Base-by-base conservation (phyloP, 2,329 filamentous ascomycete genomes). In the Lachnellula hyalina region DNA sequence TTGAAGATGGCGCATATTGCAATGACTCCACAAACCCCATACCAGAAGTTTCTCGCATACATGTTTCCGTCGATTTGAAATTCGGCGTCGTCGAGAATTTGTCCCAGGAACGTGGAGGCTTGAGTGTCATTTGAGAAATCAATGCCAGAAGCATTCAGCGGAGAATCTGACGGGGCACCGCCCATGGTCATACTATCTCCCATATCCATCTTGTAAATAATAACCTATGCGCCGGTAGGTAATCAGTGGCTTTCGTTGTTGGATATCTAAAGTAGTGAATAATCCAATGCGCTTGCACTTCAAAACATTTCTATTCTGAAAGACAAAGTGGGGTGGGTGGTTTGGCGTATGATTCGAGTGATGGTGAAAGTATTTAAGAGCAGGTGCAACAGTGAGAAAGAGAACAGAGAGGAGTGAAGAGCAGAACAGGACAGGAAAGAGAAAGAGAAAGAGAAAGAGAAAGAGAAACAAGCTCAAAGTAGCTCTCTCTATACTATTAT, bases 31-130 rank as follows among this genome's bases (percentile, higher is more conserved):
- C 68, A 68, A 23, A 72, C 61, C 2, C 71, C 72, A 51, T 71
- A 73, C 72, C 71, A 73, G 55, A 74, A 73, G 52, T 70, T 63
- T 36, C 67, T 64, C 1, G 72, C 71, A 52, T 70, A 69, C 32
- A 62, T 62, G 51, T 73, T 71, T 4, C 67, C 71, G 34, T 66
- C 63, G 12, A 69, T 40, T 47, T 71, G 68, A 34, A 73, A 66
- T 19, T 65, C 58, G 6, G 61, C 63, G 51, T 73, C 71, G 56
- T 73, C 68, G 9, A 73, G 61, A 17, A 74, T 62, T 8, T 71
- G 62, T 6, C 56, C 62, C 7, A 73, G 64, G 44, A 73, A 73
- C 21, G 64, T 66, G 1, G 62, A 53, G 5, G 71, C 71, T 53
- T 72, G 68, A 0, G 68, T 71, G 6, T 52, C 52, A 38, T 73